phyloP scores from a whole-genome alignment of 164 flowering plant genomes.

The Vitis riparia region DNA sequence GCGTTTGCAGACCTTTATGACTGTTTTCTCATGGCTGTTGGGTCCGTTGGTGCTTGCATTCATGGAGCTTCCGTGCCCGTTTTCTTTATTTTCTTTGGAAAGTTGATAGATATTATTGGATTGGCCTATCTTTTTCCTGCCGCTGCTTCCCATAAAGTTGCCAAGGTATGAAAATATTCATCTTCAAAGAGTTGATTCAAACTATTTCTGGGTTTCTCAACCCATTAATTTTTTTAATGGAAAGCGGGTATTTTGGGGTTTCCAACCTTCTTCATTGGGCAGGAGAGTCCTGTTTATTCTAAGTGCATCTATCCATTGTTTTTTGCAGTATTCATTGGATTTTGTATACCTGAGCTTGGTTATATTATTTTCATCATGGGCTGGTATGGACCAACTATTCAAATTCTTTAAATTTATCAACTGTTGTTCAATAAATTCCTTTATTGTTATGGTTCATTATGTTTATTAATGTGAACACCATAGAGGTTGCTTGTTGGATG shows the following conservation, averaged over 20 bases:
- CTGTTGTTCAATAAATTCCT: background rate
- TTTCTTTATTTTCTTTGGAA: slow-evolving; percentile 91
- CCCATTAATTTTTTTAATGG: background rate
- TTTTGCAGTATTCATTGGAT: slow-evolving; percentile 89
- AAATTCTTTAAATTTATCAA: background rate
- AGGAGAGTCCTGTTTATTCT: too few species aligned
- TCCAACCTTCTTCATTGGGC: background rate
- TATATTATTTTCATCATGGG: slow-evolving; percentile 87
- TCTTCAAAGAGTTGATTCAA: too few species aligned
- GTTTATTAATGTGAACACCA: background rate
- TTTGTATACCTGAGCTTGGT: slow-evolving; percentile 87
- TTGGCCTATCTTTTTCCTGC: slow-evolving; percentile 77
- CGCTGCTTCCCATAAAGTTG: slow-evolving; percentile 76
- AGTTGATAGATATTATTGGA: slow-evolving; percentile 78
- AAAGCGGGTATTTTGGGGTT: background rate
- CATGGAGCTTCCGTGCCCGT: slow-evolving; percentile 97
- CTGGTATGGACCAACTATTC: slow-evolving; percentile 42
- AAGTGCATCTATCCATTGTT: background rate
- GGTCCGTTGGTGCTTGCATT: slow-evolving; percentile 74
- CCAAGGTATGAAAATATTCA: slow-evolving; percentile 48
- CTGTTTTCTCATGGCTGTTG: slow-evolving; percentile 69
- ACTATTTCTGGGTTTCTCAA: too few species aligned
- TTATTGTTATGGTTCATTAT: background rate
- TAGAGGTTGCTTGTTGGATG: slow-evolving; percentile 99
- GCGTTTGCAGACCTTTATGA: slow-evolving; percentile 80